A percentile compares a stretch with the other conserved stretches of the same genome.
phyloP scores from a whole-genome alignment of 2,329 filamentous ascomycete genomes.

The Claviceps sorghi region DNA sequence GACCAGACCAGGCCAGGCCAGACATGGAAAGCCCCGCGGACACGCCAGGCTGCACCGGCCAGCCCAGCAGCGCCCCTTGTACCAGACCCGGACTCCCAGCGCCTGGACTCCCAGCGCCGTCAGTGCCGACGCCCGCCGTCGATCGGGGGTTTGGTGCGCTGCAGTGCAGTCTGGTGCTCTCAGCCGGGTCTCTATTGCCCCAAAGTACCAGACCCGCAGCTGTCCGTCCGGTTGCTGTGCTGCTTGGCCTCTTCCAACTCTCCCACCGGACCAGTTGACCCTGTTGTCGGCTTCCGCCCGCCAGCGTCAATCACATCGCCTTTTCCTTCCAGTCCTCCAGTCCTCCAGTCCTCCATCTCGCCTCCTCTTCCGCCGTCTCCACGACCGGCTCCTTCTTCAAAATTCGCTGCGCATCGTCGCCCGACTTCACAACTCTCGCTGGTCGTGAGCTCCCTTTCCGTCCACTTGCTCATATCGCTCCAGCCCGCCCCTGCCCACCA shows the following conservation, averaged over 20 bases:
- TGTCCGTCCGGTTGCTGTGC: too few relatives aligned
- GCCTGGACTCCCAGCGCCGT: too few relatives aligned
- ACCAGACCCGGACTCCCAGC: too few relatives aligned
- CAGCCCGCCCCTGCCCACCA: not conserved
- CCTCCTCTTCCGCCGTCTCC: constrained; percentile 1
- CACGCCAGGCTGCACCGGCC: too few relatives aligned
- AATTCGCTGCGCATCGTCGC: not conserved
- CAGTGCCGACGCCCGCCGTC: too few relatives aligned
- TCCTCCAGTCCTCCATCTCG: constrained; percentile 3
- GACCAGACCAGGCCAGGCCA: too few relatives aligned
- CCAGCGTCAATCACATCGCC: constrained; percentile 11
- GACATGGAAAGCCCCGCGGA: too few relatives aligned
- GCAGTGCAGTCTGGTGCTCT: too few relatives aligned
- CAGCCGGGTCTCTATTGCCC: too few relatives aligned
- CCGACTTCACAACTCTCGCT: constrained; percentile 5
- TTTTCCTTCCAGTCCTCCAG: constrained; percentile 7
- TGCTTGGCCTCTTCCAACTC: not conserved
- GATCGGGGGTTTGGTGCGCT: too few relatives aligned
- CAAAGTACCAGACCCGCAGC: too few relatives aligned
- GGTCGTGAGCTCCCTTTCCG: constrained; percentile 5
- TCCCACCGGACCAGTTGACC: not conserved
- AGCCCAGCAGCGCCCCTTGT: too few relatives aligned
- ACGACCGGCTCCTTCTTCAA: not conserved
- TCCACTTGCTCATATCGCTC: not conserved
- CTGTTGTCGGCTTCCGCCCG: constrained; percentile 13